phyloP scores from a whole-genome alignment of 345 rosid species.

The Gossypium turneri region DNA sequence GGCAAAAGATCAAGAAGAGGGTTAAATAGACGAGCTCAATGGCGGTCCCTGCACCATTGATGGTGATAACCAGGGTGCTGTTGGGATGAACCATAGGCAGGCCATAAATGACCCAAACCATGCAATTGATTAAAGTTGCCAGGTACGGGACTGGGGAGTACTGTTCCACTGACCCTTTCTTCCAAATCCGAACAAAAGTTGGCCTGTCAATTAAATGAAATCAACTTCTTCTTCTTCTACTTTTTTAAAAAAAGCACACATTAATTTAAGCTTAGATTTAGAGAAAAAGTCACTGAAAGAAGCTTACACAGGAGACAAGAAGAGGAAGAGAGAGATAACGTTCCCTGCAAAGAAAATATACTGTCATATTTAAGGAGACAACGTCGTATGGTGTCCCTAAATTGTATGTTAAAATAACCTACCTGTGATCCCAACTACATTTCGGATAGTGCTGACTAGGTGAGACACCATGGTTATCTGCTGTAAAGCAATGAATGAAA shows the following conservation, averaged over 20 bases:
- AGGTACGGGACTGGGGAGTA: slow-evolving; percentile 72
- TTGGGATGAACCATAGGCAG: slow-evolving; percentile 69
- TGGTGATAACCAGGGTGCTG: slow-evolving; percentile 64
- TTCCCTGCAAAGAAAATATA: slow-evolving; percentile 51
- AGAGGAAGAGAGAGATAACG: slow-evolving; percentile 60
- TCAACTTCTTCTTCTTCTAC: no score
- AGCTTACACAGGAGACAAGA: slow-evolving; percentile 82
- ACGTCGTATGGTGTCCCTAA: not conserved
- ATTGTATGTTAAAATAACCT: not conserved
- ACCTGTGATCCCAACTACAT: slow-evolving; percentile 66
- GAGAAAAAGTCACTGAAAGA: no score
- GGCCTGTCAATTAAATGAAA: slow-evolving; percentile 44
- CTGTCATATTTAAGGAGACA: not conserved
- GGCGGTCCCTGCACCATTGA: slow-evolving; percentile 56
- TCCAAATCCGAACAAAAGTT: slow-evolving; percentile 64
- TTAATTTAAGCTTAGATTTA: no score
- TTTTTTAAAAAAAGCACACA: no score
- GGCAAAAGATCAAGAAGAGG: slow-evolving; percentile 38
- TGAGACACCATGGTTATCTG: slow-evolving; percentile 49
- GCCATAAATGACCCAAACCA: slow-evolving; percentile 79
- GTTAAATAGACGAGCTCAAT: slow-evolving; percentile 53
- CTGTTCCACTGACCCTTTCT: slow-evolving; percentile 70
- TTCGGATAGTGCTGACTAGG: slow-evolving; percentile 32
- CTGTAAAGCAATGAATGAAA: not conserved
- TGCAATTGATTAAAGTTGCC: slow-evolving; percentile 72